Percentiles rank a stretch among this genome's conserved stretches.
phyloP scores from a whole-genome alignment of 805 yeast genomes.

The Metschnikowia aberdeeniae region DNA sequence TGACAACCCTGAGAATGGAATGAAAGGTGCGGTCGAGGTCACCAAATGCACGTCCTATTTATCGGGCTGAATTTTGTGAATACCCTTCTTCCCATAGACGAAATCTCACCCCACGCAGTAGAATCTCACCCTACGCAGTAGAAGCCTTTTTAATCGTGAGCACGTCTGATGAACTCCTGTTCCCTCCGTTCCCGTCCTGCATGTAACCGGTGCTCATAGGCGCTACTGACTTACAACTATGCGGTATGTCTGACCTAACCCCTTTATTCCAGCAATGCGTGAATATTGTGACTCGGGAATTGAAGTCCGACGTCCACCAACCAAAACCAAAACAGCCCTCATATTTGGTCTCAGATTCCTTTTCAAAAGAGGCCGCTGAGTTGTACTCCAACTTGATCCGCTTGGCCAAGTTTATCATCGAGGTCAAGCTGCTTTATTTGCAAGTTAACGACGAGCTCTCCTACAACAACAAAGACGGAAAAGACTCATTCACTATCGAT shows the following conservation, averaged over 20 bases:
- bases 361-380: constrained; percentile 36
- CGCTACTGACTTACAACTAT: not conserved
- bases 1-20: constrained; percentile 10
- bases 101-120: too few relatives aligned
- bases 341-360: constrained; percentile 31
- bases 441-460: constrained; percentile 19
- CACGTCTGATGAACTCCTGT: too few relatives aligned
- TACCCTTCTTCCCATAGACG: too few relatives aligned
- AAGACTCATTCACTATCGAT: constrained; percentile 31
- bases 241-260: constrained; percentile 44
- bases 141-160: too few relatives aligned
- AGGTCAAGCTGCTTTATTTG: constrained; percentile 33
- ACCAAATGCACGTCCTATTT: constrained; percentile 29
- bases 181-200: not conserved
- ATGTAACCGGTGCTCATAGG: not conserved
- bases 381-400: constrained; percentile 30
- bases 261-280: constrained; percentile 47
- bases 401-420: constrained; percentile 30
- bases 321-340: constrained; percentile 3
- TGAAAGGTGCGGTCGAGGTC: constrained; percentile 29
- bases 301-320: constrained; percentile 9
- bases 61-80: constrained; percentile 7
- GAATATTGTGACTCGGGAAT: constrained; percentile 37
- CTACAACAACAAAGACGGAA: constrained; percentile 1
- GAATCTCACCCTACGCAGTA: too few relatives aligned